Percentiles rank a stretch among this genome's conserved stretches.
Conservation (phyloP, 2,329 filamentous ascomycete species). For the Fusarium domesticum region DNA sequence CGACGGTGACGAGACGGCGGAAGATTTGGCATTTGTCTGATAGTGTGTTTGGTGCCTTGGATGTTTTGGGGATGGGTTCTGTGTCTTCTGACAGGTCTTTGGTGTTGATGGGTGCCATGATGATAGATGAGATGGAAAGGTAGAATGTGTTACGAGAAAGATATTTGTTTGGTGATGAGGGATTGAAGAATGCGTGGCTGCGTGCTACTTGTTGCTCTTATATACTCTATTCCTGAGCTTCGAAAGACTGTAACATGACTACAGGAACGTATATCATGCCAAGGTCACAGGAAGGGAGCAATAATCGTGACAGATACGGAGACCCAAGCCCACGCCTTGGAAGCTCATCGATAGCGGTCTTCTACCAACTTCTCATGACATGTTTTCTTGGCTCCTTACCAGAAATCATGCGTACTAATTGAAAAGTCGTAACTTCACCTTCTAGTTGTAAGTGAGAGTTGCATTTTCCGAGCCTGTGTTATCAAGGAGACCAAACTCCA, state of each 20-base stretch:
- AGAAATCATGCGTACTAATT: not conserved
- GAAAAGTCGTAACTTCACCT: not conserved
- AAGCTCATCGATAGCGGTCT: too few species aligned
- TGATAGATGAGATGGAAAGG: not conserved
- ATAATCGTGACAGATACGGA: too few species aligned
- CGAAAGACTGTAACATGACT: too few species aligned
- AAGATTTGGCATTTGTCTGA: constrained; percentile 1
- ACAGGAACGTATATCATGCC: too few species aligned
- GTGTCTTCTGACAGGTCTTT: not conserved
- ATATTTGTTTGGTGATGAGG: not conserved
- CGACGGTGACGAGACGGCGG: constrained; percentile 5
- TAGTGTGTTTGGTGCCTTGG: not conserved
- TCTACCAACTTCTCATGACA: too few species aligned
- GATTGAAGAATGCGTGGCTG: not conserved
- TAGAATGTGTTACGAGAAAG: not conserved
- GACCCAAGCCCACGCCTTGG: too few species aligned
- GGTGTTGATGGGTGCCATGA: constrained; percentile 2
- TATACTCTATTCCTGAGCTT: too few species aligned
- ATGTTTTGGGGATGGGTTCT: not conserved
- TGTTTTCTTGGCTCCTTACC: too few species aligned
- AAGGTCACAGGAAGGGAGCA: too few species aligned
- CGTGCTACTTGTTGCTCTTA: too few species aligned
- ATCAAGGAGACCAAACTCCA: not conserved
- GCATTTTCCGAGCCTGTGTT: not conserved
- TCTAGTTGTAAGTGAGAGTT: not conserved